Evolutionary conservation across 768 basidiomycete genomes (phyloP).

Genomic region (Boletus eberwhitei): DNA sequence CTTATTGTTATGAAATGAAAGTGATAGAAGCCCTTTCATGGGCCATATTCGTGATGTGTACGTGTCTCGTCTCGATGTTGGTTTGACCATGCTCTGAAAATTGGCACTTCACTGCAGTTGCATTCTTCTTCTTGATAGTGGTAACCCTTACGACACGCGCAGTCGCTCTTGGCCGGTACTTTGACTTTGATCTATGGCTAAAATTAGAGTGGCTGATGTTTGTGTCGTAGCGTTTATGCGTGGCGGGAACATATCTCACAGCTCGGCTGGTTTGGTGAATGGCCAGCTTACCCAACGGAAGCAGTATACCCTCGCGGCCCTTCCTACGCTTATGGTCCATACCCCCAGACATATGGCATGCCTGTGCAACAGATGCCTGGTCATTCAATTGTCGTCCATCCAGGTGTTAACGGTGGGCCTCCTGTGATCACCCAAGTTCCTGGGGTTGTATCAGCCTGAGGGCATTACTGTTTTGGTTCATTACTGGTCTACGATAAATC

Average conservation of each 20-base stretch:
- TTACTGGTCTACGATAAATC: neutral
- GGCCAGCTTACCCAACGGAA: constrained; percentile 51
- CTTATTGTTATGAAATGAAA: constrained; percentile 78
- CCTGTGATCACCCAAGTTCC: constrained; percentile 63
- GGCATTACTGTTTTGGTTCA: neutral
- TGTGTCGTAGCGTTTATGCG: constrained; percentile 22
- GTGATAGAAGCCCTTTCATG: constrained; percentile 77
- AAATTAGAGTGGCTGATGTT: neutral
- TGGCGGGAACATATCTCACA: constrained; percentile 44
- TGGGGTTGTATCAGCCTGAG: constrained; percentile 24
- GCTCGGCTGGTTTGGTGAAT: constrained; percentile 75
- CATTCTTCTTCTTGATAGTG: constrained; percentile 52
- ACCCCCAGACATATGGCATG: constrained; percentile 20
- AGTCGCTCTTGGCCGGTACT: constrained; percentile 31
- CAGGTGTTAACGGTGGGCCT: constrained; percentile 55
- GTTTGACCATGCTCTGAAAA: constrained; percentile 1
- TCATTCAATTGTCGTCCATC: constrained; percentile 66
- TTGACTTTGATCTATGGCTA: neutral
- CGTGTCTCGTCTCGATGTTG: constrained; percentile 16
- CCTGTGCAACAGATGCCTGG: constrained; percentile 50
- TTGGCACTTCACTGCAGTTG: constrained; percentile 28
- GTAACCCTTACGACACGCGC: constrained; percentile 49
- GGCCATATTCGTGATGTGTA: constrained; percentile 58
- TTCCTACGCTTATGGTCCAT: constrained; percentile 33
- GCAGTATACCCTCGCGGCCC: constrained; percentile 19